Evolutionary conservation across 75 land plant genomes (phyloP).

Genomic region (Selaginella moellendorffii): DNA sequence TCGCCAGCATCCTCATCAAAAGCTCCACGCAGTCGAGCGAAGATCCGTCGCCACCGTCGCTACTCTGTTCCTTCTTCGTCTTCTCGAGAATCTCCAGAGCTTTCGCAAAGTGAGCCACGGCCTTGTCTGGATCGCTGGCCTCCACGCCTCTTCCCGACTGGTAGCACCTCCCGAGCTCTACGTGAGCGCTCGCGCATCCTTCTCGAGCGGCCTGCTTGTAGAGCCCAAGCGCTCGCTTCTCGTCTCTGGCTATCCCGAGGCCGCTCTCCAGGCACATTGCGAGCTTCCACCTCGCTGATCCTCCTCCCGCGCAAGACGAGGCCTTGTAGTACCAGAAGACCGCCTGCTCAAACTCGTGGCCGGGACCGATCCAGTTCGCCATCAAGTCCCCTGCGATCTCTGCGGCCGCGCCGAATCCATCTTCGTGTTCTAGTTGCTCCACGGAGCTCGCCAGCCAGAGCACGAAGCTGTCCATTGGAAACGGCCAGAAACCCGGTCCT

Average conservation of each 20-base stretch:
- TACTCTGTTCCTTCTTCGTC: too few species aligned
- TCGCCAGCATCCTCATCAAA: not conserved
- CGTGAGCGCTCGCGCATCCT: not conserved
- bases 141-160: not conserved
- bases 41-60: too few species aligned
- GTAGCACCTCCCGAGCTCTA: slow-evolving; percentile 2
- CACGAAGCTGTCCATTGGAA: not conserved
- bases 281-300: not conserved
- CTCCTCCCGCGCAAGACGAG: not conserved
- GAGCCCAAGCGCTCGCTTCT: not conserved
- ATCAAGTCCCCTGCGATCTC: not conserved
- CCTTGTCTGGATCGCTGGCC: not conserved
- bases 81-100: not conserved
- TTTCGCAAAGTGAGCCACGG: not conserved
- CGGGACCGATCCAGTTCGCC: slow-evolving; percentile 3
- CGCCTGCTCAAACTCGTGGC: slow-evolving; percentile 8
- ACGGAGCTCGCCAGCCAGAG: slow-evolving; percentile 2
- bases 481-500: not conserved
- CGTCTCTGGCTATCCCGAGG: not conserved
- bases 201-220: not conserved
- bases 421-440: not conserved
- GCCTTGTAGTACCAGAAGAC: slow-evolving; percentile 3
- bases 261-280: slow-evolving; percentile 4
- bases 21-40: not conserved
- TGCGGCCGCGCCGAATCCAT: slow-evolving; percentile 1